phyloP scores from a whole-genome alignment of 495 filamentous ascomycete genomes.

The Aspergillus diversus region DNA sequence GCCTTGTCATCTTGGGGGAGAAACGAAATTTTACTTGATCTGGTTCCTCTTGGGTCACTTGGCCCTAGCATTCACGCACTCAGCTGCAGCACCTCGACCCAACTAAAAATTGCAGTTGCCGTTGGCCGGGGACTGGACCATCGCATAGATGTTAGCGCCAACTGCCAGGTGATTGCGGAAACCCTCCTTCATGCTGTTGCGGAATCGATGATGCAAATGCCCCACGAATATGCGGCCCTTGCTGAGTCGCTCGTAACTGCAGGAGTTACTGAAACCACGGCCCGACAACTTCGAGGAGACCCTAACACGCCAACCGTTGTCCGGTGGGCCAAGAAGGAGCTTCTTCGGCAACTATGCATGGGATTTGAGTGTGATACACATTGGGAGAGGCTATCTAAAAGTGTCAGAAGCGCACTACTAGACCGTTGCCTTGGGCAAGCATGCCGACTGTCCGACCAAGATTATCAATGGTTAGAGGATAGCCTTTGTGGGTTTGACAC shows the following conservation, averaged over 20 bases:
- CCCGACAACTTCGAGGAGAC: constrained; percentile 42
- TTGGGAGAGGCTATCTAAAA: constrained; percentile 45
- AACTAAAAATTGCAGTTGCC: constrained; percentile 46
- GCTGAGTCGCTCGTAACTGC: constrained; percentile 50
- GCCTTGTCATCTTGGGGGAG: constrained; percentile 47
- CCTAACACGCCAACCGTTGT: constrained; percentile 36
- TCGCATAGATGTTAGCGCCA: constrained; percentile 47
- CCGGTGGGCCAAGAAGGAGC: constrained; percentile 48
- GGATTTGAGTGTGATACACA: constrained; percentile 47
- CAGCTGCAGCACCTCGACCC: constrained; percentile 41
- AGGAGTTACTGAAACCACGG: constrained; percentile 42
- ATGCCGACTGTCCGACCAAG: constrained; percentile 30
- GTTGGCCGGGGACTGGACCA: constrained; percentile 42
- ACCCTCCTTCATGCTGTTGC: constrained; percentile 57
- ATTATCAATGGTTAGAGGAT: constrained; percentile 39
- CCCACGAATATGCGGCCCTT: constrained; percentile 54
- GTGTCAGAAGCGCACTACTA: constrained; percentile 38
- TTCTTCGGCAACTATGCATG: constrained; percentile 46
- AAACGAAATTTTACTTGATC: constrained; percentile 48
- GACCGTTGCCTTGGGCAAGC: constrained; percentile 43
- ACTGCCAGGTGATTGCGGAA: constrained; percentile 56
- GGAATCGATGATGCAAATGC: constrained; percentile 51
- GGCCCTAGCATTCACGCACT: constrained; percentile 52
- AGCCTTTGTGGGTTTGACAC: constrained; percentile 44
- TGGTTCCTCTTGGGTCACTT: constrained; percentile 45